These are phyloP conservation scores for Ustilago bromivora DNA, from an alignment of 1,284 basidiomycete species.

Conservation along the genomic window DNA sequence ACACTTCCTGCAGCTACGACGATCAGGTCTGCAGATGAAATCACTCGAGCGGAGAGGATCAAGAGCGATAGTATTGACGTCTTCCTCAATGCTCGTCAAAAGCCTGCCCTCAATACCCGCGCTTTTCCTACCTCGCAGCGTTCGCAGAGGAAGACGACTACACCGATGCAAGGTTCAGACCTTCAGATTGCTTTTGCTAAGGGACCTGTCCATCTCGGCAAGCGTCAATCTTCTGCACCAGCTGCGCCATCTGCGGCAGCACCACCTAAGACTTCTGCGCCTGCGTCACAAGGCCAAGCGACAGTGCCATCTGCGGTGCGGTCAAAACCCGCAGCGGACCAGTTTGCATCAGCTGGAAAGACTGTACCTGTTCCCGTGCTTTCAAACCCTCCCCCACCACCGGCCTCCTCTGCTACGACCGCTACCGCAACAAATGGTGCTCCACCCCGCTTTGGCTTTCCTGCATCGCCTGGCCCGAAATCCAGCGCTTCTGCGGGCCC, in stretches of 20 bases:
- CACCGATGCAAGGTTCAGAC: slow-evolving; percentile 44
- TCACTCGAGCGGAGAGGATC: slow-evolving; percentile 25
- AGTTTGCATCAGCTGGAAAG: slow-evolving; percentile 24
- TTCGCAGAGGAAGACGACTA: slow-evolving; percentile 25
- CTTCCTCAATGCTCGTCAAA: slow-evolving; percentile 42
- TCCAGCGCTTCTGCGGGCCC: background rate
- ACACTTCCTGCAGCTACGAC: slow-evolving; percentile 35
- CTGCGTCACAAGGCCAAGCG: background rate
- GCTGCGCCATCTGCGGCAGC: background rate
- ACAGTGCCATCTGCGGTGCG: background rate
- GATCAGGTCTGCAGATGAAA: slow-evolving; percentile 29
- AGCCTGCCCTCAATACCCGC: slow-evolving; percentile 45
- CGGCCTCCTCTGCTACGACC: slow-evolving; percentile 13
- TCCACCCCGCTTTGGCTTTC: slow-evolving; percentile 17
- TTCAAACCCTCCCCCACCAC: slow-evolving; percentile 15
- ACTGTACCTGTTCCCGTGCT: slow-evolving; percentile 24
- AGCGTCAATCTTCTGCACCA: slow-evolving; percentile 24
- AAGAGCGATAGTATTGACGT: slow-evolving; percentile 40
- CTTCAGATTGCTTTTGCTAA: slow-evolving; percentile 62
- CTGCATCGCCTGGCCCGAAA: slow-evolving; percentile 18
- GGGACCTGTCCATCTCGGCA: slow-evolving; percentile 53
- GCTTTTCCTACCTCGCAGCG: slow-evolving; percentile 28
- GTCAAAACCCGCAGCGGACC: slow-evolving; percentile 2
- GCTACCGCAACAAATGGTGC: slow-evolving; percentile 5
- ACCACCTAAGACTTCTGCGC: background rate